These are phyloP conservation scores for Cyberlindnera xishuangbannaensis DNA, from an alignment of 805 yeast genomes.

Conservation along the genomic window DNA sequence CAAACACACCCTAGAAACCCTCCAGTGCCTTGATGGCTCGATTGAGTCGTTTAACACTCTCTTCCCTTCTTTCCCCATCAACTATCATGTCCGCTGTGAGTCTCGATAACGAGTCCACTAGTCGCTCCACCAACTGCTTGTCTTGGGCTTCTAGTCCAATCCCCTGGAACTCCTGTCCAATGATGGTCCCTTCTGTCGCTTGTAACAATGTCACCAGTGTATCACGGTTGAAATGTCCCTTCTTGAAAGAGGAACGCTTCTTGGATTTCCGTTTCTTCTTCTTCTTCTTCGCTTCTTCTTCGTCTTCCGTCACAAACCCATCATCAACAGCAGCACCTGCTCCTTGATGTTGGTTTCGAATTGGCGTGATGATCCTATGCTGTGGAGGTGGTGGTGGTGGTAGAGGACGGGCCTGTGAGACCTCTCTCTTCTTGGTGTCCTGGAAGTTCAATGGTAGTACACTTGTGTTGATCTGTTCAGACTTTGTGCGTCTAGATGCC, in stretches of 20 bases:
- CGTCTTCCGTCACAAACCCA: slow-evolving; percentile 25
- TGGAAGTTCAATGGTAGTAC: background rate
- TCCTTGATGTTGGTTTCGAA: too few species aligned
- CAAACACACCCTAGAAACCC: too few species aligned
- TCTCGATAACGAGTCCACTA: slow-evolving; percentile 78
- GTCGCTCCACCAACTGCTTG: slow-evolving; percentile 72
- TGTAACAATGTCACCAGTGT: slow-evolving; percentile 32
- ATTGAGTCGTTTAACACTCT: slow-evolving; percentile 73
- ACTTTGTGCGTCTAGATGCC: slow-evolving; percentile 9
- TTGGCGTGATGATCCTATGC: slow-evolving; percentile 14
- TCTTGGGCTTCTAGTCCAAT: slow-evolving; percentile 72
- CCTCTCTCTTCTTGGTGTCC: slow-evolving; percentile 2
- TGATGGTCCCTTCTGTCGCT: slow-evolving; percentile 36
- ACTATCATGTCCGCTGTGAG: slow-evolving; percentile 87
- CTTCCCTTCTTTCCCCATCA: slow-evolving; percentile 74
- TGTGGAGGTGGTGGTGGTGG: slow-evolving; percentile 27
- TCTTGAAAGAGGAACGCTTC: slow-evolving; percentile 13
- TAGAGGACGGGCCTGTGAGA: slow-evolving; percentile 11
- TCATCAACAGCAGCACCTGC: slow-evolving; percentile 21
- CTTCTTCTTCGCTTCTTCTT: slow-evolving; percentile 9
- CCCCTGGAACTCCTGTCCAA: slow-evolving; percentile 60
- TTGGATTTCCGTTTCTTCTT: slow-evolving; percentile 8
- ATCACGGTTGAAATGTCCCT: slow-evolving; percentile 25
- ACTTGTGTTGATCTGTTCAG: slow-evolving; percentile 3
- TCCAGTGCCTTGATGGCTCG: slow-evolving; percentile 82